Base-by-base conservation (phyloP, 306 rosid species). In the Delonix regia region DNA sequence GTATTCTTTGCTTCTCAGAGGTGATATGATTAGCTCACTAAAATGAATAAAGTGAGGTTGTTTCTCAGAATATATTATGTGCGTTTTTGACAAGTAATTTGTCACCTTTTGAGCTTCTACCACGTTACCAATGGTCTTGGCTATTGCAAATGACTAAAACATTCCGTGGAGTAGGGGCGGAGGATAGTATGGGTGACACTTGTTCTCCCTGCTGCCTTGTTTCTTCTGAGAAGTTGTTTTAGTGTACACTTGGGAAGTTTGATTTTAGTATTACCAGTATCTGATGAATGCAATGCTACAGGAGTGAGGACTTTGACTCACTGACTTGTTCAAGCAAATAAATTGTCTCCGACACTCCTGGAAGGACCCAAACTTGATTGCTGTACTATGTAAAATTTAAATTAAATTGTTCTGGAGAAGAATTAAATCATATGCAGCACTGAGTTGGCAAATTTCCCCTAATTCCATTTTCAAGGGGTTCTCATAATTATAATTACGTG, bases 1-100 rank as follows among this genome's bases (percentile, higher is more conserved):
- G 84, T n/a, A 62, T 90, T 66, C 92, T 92, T 75, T 92, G 94
- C 86, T 92, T 92, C 84, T 60, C 95, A 45, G 95, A 92, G 97
- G 97, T 89, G 85, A 73, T 82, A 49, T 51, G 30, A 48, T 64
- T 64, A 70, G 73, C 79, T 38, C 51, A 19, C n/a, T 69, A 64
- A 66, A 70, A 75, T 62, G 73, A 38, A 61, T 78, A 24, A 64
- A 18, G 28, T 65, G 27, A 48, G 21, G 33, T 44, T 49, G 34
- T 61, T 41, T 61, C 34, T 67, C n/a, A 30, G 65, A 64, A 51
- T 30, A 67, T 68, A 27, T 36, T 38, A 22, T n/a, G 1, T 36
- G 9, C 38, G 47, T 39, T 11, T 4, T 34, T 22, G 7, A 11
- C 52, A 47, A 4, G 41, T 48, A 18, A 28, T 14, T 10, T 16